phyloP scores from a whole-genome alignment of 441 rosid genomes.

The Gossypium armourianum region DNA sequence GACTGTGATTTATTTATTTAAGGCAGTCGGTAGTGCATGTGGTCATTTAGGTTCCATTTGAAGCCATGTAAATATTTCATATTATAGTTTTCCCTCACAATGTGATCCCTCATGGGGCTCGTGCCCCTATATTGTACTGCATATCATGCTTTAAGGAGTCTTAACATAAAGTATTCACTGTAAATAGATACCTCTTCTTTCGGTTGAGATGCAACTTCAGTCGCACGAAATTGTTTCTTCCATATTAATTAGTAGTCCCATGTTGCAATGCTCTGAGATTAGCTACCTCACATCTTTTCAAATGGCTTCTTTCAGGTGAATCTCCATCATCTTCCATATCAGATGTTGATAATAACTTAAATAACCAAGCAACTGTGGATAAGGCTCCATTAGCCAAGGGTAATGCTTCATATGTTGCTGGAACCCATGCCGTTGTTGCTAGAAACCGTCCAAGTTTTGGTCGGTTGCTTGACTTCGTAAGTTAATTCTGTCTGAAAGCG shows the following conservation, averaged over 20 bases:
- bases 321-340: conserved; percentile 87
- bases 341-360: conserved; percentile 58
- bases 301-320: conserved; percentile 48
- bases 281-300: neutral
- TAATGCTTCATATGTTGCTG: conserved; percentile 33
- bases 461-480: conserved; percentile 61
- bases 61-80: neutral
- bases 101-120: neutral
- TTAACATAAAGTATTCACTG: neutral
- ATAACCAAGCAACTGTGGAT: conserved; percentile 39
- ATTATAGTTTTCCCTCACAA: neutral
- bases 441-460: conserved; percentile 32
- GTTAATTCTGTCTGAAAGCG: conserved; percentile 24
- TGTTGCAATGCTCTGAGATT: neutral
- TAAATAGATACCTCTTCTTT: neutral
- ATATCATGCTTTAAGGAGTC: neutral
- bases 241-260: neutral
- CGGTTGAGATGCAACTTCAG: neutral
- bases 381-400: conserved; percentile 42
- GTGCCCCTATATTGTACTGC: neutral
- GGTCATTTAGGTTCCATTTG: neutral
- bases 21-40: neutral
- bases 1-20: neutral
- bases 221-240: conserved; percentile 1
- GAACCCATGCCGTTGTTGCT: conserved; percentile 38